Evolutionary conservation across 805 yeast genomes (phyloP), one percentile per base, ranked within the genome.

Genomic region (Zygosaccharomyces kombuchaensis): DNA sequence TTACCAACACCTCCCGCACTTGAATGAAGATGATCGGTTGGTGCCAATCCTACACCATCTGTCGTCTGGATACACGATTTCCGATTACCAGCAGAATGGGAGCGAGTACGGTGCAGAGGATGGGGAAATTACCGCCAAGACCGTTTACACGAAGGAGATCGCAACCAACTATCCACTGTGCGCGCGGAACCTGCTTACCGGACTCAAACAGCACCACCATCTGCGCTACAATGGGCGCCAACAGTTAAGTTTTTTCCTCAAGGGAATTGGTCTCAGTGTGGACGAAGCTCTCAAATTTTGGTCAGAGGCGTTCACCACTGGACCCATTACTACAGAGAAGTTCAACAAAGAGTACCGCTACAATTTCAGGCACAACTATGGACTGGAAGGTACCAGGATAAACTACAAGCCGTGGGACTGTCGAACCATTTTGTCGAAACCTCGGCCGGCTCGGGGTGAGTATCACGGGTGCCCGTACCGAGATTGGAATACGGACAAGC

Each of bases 381-480:
- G 98, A 40, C 71, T 87, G 47, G 96, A 87, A 67, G 99, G 99
- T 55, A 83, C 84, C 9, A 72, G 96, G 49, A 84, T 80, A 57
- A 86, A 88, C 56, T 89, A 88, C 66, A 78, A 78, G 57, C 96
- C 98, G 2, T 78, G 84, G 83, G 85, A 82, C 60, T 93, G 97
- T 70, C 77, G 80, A 32, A 80, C 83, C 1, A 87, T 93, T 34
- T 65, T 87, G 47, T 73, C 80, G 22, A 82, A 82, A 54, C 87
- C 88, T 6, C 76, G 81, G 52, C 89, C 95, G 0, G 70, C 72
- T 9, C 72, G 75, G 39, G 75, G 74, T 34, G 96, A 90, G 54
- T 76, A 70, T 48, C 96, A 91, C 61, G 99, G 99, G 2, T 91
- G 98, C 66, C 97, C 98, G 4, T 93, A 86, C 66, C 72, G 95